Percentiles rank a stretch among this genome's conserved stretches.
Evolutionary conservation across 1,284 basidiomycete species (phyloP).

Genomic region (Anthracocystis panici-leucophaei): DNA sequence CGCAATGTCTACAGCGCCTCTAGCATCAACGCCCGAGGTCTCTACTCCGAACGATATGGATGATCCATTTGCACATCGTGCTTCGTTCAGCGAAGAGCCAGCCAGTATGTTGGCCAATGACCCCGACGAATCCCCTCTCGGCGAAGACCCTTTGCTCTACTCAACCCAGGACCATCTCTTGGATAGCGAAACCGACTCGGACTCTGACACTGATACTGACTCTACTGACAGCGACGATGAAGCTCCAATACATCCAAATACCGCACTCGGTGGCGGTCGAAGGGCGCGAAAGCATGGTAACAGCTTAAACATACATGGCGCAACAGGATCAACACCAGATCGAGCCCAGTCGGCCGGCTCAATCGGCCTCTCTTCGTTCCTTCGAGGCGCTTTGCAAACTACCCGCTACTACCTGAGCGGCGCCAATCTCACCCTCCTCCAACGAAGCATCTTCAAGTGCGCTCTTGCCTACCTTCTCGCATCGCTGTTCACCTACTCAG

Average conservation of each 20-base stretch:
- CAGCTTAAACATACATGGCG: not conserved
- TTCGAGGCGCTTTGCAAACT: conserved; percentile 72
- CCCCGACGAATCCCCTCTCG: conserved; percentile 55
- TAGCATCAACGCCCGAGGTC: conserved; percentile 1
- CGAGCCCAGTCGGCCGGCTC: not conserved
- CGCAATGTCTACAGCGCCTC: not conserved
- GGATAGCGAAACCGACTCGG: conserved; percentile 40
- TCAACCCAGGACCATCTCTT: conserved; percentile 46
- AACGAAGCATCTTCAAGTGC: conserved; percentile 88
- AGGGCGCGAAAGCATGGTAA: not conserved
- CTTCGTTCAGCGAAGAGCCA: conserved; percentile 54
- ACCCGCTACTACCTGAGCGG: conserved; percentile 74
- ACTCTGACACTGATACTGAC: conserved; percentile 35
- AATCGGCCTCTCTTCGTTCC: not conserved
- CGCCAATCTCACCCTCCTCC: conserved; percentile 71
- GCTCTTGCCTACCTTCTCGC: conserved; percentile 88
- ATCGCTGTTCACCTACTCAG: conserved; percentile 91
- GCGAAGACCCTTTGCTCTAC: conserved; percentile 59
- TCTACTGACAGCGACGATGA: conserved; percentile 18
- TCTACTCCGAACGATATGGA: not conserved
- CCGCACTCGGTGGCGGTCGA: not conserved
- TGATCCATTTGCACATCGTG: conserved; percentile 12
- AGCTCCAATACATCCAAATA: not conserved
- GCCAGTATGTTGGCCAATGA: conserved; percentile 44
- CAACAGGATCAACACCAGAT: conserved; percentile 6